Conservation (phyloP, 1,284 basidiomycete genomes). For the Amylostereum chailletii region DNA sequence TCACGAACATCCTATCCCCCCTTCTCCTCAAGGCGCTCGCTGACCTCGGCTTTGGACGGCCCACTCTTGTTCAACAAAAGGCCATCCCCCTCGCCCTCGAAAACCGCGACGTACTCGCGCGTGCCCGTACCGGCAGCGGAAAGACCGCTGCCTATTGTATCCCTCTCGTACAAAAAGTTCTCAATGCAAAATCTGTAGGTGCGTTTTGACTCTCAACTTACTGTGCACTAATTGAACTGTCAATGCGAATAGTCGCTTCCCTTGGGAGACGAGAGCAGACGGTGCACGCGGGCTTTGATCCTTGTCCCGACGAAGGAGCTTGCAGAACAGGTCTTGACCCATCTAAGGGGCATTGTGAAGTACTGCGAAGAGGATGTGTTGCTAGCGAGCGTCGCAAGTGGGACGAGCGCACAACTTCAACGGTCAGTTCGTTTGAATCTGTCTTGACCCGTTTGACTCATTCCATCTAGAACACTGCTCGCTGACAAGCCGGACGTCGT, state of each 20-base stretch:
- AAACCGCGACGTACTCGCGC: conserved; percentile 86
- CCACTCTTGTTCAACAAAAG: conserved; percentile 76
- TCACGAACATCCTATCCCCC: conserved; percentile 68
- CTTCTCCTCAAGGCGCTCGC: conserved; percentile 74
- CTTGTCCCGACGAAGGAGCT: conserved; percentile 94
- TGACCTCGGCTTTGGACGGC: conserved; percentile 74
- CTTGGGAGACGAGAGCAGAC: conserved; percentile 29
- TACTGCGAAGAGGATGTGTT: conserved; percentile 77
- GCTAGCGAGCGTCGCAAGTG: conserved; percentile 75
- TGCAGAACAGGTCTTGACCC: conserved; percentile 80
- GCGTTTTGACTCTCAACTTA: conserved; percentile 11
- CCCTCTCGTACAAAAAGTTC: conserved; percentile 84
- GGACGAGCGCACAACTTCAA: conserved; percentile 69
- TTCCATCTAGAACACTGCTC: conserved; percentile 53
- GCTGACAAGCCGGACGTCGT: conserved; percentile 90
- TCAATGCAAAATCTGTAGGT: conserved; percentile 75
- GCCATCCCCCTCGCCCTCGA: conserved; percentile 85
- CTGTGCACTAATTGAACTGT: neutral
- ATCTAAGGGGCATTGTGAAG: conserved; percentile 56
- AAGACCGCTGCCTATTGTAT: conserved; percentile 97
- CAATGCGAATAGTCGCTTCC: neutral
- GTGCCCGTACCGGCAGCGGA: conserved; percentile 92
- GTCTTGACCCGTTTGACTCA: neutral
- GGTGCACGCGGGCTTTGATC: conserved; percentile 73
- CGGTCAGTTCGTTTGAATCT: conserved; percentile 37